These are phyloP conservation scores for Diaporthe vaccinii DNA, from an alignment of 2,329 filamentous ascomycete genomes.

Conservation along the genomic window DNA sequence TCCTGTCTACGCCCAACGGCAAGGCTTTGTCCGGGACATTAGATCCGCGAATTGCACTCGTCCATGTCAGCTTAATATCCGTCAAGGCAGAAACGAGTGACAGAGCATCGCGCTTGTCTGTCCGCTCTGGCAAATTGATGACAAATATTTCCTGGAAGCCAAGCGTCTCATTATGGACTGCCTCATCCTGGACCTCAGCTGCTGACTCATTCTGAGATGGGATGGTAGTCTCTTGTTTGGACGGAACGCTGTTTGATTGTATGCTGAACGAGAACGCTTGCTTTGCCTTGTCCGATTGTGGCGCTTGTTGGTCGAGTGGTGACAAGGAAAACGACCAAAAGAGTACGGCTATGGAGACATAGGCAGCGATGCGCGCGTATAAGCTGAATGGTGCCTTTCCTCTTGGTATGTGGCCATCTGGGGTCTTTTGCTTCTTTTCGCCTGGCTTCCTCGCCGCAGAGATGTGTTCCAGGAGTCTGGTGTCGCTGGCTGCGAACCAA, in stretches of 20 bases:
- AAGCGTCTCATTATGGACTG: conserved; percentile 41
- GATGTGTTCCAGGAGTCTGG: background rate
- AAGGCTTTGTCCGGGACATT: conserved; percentile 57
- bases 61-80: conserved; percentile 58
- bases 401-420: background rate
- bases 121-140: conserved; percentile 60
- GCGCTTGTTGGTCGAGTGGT: background rate
- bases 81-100: conserved; percentile 57
- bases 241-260: background rate
- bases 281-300: background rate
- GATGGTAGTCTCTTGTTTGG: background rate
- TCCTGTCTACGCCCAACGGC: conserved; percentile 51
- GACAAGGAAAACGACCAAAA: conserved; percentile 21
- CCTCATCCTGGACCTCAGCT: background rate
- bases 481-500: conserved; percentile 30
- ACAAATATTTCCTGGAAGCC: conserved; percentile 60
- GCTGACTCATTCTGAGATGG: background rate
- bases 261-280: background rate
- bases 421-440: background rate
- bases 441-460: background rate
- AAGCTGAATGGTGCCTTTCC: background rate
- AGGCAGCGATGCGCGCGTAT: conserved; percentile 23
- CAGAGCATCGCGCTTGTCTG: conserved; percentile 64
- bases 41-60: conserved; percentile 58
- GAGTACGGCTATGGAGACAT: conserved; percentile 24